These are phyloP conservation scores for Camellia granthamiana DNA, from an alignment of 148 eudicot species.

Conservation along the genomic window DNA sequence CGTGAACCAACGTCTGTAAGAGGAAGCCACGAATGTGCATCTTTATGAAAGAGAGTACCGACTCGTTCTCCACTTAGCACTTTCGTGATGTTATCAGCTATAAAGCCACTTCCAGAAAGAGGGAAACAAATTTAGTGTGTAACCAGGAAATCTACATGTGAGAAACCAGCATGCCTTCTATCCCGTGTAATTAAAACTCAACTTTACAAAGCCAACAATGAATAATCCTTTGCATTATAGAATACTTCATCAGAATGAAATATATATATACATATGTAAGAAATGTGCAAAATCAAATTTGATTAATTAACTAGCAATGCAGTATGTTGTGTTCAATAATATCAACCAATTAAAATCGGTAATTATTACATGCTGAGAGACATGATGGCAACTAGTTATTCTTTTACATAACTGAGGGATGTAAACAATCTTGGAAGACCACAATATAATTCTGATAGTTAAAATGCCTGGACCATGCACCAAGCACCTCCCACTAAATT, in stretches of 20 bases:
- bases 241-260: too few relatives aligned
- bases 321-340: too few relatives aligned
- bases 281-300: too few relatives aligned
- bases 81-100: slow-evolving; percentile 54
- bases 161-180: neutral
- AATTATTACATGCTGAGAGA: neutral
- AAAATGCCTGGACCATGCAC: neutral
- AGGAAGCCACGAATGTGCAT: slow-evolving; percentile 58
- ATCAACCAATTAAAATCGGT: neutral
- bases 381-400: neutral
- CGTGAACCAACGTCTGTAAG: slow-evolving; percentile 56
- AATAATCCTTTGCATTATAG: too few relatives aligned
- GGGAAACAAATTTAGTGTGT: slow-evolving; percentile 11
- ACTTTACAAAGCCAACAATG: neutral
- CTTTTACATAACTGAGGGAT: neutral
- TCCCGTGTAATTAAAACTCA: neutral
- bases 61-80: slow-evolving; percentile 64
- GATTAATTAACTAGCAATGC: too few relatives aligned
- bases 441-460: neutral
- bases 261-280: too few relatives aligned
- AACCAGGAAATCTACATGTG: neutral
- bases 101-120: slow-evolving; percentile 60
- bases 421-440: neutral
- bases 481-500: neutral
- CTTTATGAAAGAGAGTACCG: slow-evolving; percentile 85